Conservation (phyloP, 2,329 filamentous ascomycete genomes). For the Magnaporthiopsis rhizophila region DNA sequence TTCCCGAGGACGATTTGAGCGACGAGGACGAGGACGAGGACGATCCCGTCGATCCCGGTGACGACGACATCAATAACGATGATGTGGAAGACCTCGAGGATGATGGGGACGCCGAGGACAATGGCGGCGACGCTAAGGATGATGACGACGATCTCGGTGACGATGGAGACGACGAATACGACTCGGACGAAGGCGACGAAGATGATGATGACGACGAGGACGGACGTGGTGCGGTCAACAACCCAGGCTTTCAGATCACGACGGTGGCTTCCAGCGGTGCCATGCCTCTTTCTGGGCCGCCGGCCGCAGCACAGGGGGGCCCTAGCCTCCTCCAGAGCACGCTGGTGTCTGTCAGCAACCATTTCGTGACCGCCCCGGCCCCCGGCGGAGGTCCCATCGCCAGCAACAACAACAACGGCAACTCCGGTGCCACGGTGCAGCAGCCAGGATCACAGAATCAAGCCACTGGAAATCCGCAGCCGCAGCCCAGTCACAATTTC, state of each 20-base stretch:
- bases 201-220: not conserved
- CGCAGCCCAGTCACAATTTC: too few species aligned
- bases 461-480: too few species aligned
- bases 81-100: constrained; percentile 2
- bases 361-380: not conserved
- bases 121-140: not conserved
- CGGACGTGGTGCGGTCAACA: not conserved
- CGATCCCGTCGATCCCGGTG: not conserved
- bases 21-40: not conserved
- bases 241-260: not conserved
- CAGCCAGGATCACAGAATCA: not conserved
- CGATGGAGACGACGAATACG: not conserved
- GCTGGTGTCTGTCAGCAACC: not conserved
- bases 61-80: not conserved
- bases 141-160: not conserved
- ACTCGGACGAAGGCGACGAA: not conserved
- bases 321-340: not conserved
- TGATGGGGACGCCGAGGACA: not conserved
- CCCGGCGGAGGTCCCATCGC: too few species aligned
- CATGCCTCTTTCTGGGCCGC: too few species aligned
- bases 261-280: not conserved
- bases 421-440: not conserved
- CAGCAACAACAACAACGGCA: not conserved
- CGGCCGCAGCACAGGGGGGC: too few species aligned
- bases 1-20: constrained; percentile 5